These are phyloP conservation scores for Murraya paniculata DNA, from an alignment of 345 rosid species.

Conservation along the genomic window DNA sequence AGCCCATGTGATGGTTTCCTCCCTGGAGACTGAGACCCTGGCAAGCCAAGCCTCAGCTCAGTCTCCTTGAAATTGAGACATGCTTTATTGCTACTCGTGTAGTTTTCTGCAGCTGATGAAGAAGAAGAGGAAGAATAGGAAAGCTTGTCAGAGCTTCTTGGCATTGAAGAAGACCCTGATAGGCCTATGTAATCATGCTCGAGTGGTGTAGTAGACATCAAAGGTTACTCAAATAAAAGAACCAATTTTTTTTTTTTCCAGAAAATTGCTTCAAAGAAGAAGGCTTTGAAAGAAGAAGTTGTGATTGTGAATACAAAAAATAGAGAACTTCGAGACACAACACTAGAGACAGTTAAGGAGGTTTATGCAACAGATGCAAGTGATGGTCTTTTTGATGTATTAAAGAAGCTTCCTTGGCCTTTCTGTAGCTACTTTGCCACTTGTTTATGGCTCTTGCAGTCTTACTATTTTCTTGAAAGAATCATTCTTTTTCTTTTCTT, in stretches of 20 bases:
- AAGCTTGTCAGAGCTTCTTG: conserved; percentile 35
- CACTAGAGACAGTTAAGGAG: conserved; percentile 1
- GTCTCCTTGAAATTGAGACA: conserved; percentile 54
- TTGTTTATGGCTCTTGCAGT: not conserved
- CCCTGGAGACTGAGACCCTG: conserved; percentile 58
- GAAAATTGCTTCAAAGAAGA: not conserved
- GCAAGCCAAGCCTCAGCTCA: conserved; percentile 68
- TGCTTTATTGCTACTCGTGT: conserved; percentile 10
- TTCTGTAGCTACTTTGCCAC: conserved; percentile 30
- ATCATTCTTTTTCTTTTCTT: not conserved
- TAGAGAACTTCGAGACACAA: not conserved
- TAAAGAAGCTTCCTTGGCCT: conserved; percentile 53
- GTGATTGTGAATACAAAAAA: not conserved
- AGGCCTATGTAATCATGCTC: conserved; percentile 79
- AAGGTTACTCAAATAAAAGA: conserved; percentile 12
- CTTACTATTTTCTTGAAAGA: not conserved
- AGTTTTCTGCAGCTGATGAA: conserved; percentile 27
- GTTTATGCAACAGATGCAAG: not conserved
- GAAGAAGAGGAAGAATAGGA: conserved; percentile 37
- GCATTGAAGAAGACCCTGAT: conserved; percentile 43
- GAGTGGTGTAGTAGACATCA: conserved; percentile 45
- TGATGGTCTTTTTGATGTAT: conserved; percentile 32
- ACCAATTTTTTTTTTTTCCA: not conserved
- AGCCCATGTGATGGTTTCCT: conserved; percentile 41
- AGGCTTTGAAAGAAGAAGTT: not conserved